These are phyloP conservation scores for Ceratobasidium sp. DNA, from an alignment of 1,284 basidiomycete species.

Conservation along the genomic window DNA sequence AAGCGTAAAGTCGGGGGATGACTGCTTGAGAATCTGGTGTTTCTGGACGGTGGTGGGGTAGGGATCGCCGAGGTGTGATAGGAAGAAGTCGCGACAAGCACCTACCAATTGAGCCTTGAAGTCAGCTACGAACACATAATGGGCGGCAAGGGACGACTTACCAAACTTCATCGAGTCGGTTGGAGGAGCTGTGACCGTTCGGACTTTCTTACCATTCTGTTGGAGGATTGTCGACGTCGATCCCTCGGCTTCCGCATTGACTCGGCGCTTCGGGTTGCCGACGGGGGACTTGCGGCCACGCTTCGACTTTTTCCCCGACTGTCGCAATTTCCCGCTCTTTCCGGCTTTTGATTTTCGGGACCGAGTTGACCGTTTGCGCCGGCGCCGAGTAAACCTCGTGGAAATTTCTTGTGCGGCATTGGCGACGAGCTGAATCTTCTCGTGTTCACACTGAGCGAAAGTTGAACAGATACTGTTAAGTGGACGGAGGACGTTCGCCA, in stretches of 20 bases:
- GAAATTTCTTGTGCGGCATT: not conserved
- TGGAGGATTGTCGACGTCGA: not conserved
- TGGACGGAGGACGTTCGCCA: not conserved
- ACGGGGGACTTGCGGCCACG: slow-evolving; percentile 31
- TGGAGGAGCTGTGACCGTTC: slow-evolving; percentile 32
- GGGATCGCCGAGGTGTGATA: slow-evolving; percentile 38
- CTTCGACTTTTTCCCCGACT: slow-evolving; percentile 36
- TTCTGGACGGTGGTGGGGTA: slow-evolving; percentile 42
- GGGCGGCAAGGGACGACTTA: not conserved
- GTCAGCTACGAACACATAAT: slow-evolving; percentile 22
- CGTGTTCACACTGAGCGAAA: not conserved
- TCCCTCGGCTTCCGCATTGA: slow-evolving; percentile 9
- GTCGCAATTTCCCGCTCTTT: slow-evolving; percentile 13
- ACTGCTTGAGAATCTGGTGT: slow-evolving; percentile 34
- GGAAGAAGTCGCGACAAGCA: slow-evolving; percentile 42
- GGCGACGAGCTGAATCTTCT: not conserved
- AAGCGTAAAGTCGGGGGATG: slow-evolving; percentile 33
- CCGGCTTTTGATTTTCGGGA: slow-evolving; percentile 33
- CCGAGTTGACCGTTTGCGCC: slow-evolving; percentile 19
- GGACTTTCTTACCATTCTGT: slow-evolving; percentile 22
- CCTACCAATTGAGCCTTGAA: slow-evolving; percentile 20
- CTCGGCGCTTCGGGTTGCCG: slow-evolving; percentile 35
- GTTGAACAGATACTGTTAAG: not conserved
- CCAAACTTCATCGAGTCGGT: slow-evolving; percentile 36
- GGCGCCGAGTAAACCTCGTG: not conserved